Percentiles rank a stretch among this genome's conserved stretches.
Evolutionary conservation across 352 stramenopile genomes (phyloP).

Genomic region (Halophytophthora polymorphica): DNA sequence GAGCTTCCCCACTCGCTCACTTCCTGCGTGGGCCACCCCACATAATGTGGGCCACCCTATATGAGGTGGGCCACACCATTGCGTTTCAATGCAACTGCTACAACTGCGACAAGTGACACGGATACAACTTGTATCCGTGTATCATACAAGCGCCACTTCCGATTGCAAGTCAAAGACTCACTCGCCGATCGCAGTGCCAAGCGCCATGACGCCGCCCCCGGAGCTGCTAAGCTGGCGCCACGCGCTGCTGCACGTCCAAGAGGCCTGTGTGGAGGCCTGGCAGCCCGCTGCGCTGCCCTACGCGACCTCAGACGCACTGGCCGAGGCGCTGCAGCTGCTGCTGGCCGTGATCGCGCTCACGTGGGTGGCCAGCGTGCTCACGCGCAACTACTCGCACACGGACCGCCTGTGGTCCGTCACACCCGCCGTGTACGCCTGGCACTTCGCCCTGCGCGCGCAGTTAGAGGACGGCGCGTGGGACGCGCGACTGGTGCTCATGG

Average conservation of each 20-base stretch:
- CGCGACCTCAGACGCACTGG: conserved; percentile 31
- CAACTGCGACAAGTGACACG: too few relatives aligned
- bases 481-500: conserved; percentile 74
- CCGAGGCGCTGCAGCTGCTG: conserved; percentile 43
- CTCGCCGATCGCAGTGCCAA: too few relatives aligned
- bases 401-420: conserved; percentile 93
- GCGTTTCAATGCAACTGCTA: too few relatives aligned
- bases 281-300: conserved; percentile 38
- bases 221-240: conserved; percentile 32
- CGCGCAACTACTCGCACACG: conserved; percentile 89
- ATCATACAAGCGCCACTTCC: too few relatives aligned
- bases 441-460: conserved; percentile 58
- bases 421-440: conserved; percentile 85
- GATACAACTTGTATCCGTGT: too few relatives aligned
- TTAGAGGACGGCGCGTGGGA: conserved; percentile 58
- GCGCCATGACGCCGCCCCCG: too few relatives aligned
- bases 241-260: conserved; percentile 28
- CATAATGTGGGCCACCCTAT: too few relatives aligned
- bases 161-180: too few relatives aligned
- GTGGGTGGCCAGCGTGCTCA: conserved; percentile 65
- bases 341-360: conserved; percentile 38
- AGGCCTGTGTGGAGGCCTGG: conserved; percentile 30
- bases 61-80: too few relatives aligned
- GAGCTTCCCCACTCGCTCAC: too few relatives aligned
- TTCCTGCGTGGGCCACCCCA: too few relatives aligned